Evolutionary conservation across 257 asterid species (phyloP), one percentile per base, ranked within the genome.

Genomic region (Lycium barbarum): DNA sequence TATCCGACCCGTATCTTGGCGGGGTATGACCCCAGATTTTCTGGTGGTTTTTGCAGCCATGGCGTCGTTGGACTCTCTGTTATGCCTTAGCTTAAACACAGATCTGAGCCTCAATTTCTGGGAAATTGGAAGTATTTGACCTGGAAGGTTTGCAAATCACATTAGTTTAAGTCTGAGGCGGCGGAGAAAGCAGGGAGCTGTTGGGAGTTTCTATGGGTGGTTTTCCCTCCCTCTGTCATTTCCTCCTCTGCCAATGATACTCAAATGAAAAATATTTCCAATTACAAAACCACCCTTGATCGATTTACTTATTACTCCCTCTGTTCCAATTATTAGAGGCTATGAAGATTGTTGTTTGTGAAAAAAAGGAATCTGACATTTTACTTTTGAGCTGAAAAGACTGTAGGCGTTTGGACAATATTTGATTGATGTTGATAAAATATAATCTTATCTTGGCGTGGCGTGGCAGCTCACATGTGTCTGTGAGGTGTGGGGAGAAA

Each of bases 241-340:
- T 15, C 17, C 83, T n/a, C n/a, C n/a, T 40, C 58, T 15, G 87
- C 89, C 82, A 80, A 84, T 87, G 87, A 81, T 84, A 82, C 86
- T 51, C 47, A 72, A 17, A 38, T 70, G 78, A 67, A 49, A 12
- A 9, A 1, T 26, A 17, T 35, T 17, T 38, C 33, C 61, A 20
- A 59, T 35, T 53, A 49, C 76, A 22, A 9, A 51, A 71, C 68
- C 36, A 20, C 83, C 89, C 57, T 10, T 71, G 0, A 2, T 71
- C 43, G 57, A 71, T 71, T 71, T 22, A 40, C 45, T 9, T 43
- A 47, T 45, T 71, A 43, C 57, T 43, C 55, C 54, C 55, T n/a
- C 17, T 9, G 35, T 70, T 17, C 18, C 51, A 40, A 2, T 18
- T 43, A 43, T 71, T 12, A 73, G 81, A 18, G 35, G 80, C 80